These are phyloP conservation scores for Phytophthora foliorum DNA, from an alignment of 352 stramenopile species.

Conservation along the genomic window DNA sequence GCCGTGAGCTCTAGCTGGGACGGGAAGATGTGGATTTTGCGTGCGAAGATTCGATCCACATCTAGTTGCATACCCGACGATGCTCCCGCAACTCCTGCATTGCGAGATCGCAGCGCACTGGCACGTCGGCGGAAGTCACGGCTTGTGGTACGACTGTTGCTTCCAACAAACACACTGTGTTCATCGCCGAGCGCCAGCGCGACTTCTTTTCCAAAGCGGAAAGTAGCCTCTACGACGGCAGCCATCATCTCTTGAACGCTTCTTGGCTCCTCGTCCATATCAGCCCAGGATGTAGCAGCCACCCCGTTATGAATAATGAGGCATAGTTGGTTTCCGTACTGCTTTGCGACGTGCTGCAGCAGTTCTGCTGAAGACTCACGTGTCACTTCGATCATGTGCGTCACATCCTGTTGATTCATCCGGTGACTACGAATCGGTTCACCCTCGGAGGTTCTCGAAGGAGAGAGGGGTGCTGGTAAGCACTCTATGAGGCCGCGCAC, in stretches of 20 bases:
- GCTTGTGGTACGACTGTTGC: slow-evolving; percentile 55
- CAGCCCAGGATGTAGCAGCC: slow-evolving; percentile 55
- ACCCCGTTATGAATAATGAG: slow-evolving; percentile 52
- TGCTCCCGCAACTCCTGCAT: slow-evolving; percentile 38
- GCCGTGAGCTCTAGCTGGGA: slow-evolving; percentile 54
- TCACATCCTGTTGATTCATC: slow-evolving; percentile 62
- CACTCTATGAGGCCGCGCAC: slow-evolving; percentile 79
- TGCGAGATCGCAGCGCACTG: slow-evolving; percentile 64
- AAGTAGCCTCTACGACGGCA: slow-evolving; percentile 63
- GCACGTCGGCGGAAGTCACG: slow-evolving; percentile 74
- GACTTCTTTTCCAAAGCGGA: slow-evolving; percentile 69
- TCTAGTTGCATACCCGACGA: slow-evolving; percentile 74
- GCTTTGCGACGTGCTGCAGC: slow-evolving; percentile 66
- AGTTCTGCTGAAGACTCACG: slow-evolving; percentile 68
- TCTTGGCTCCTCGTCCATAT: slow-evolving; percentile 74
- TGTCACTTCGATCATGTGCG: slow-evolving; percentile 83
- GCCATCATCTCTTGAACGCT: slow-evolving; percentile 75
- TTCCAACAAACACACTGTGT: slow-evolving; percentile 57
- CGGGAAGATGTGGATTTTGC: slow-evolving; percentile 77
- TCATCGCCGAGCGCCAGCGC: slow-evolving; percentile 71
- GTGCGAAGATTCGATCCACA: slow-evolving; percentile 87
- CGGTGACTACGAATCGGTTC: slow-evolving; percentile 27
- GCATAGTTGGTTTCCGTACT: slow-evolving; percentile 71
- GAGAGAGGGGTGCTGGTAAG: slow-evolving; percentile 46
- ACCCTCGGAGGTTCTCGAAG: slow-evolving; percentile 19